Base-by-base conservation (phyloP, 2,329 filamentous ascomycete species). In the Chalaropsis thielavioides region DNA sequence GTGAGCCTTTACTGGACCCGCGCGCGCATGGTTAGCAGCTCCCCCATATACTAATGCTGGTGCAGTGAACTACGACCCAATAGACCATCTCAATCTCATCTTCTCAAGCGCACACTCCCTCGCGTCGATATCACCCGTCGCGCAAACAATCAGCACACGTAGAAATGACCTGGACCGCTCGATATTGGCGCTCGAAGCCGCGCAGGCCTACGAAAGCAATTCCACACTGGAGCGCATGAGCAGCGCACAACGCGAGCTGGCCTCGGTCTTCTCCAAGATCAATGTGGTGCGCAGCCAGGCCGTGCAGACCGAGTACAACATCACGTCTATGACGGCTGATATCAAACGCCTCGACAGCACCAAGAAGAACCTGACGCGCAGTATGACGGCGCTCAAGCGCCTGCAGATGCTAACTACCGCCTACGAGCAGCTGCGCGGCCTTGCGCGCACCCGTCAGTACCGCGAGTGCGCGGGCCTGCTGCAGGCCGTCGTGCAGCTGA, bases 391-490 rank as follows among this genome's bases (percentile, higher is more conserved):
- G 24, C 79, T 99, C 71, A 99, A 99, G 79, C 83, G 94, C 59
- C 81, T 99, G 70, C 94, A 99, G 80, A 99, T 99, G 94, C 78
- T 99, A 73, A 97, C 94, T 4, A 97, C 94, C 2, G 94, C 94
- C n/a, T 99, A 97, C 76, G 94, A 97, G 73, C 94, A 99, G 77
- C 80, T 99, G 66, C 83, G 89, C 66, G 89, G 85, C 2, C 79
- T 96, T 69, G 88, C 89, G 69, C 89, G 89, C 75, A 87, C 88
- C 43, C 81, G 92, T 65, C 94, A 99, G 74, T 99, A 99, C 74
- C 82, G 90, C 69, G 94, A 99, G 74, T 97, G 94, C 73, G 92
- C 92, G 17, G 91, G 95, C 71, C 80, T 99, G 67, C 79, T 99
- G 66, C 90, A 96, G 77, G 94, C 94, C 10, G 94, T 99, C 40